phyloP scores from a whole-genome alignment of 805 yeast genomes.

The Candida piceae region DNA sequence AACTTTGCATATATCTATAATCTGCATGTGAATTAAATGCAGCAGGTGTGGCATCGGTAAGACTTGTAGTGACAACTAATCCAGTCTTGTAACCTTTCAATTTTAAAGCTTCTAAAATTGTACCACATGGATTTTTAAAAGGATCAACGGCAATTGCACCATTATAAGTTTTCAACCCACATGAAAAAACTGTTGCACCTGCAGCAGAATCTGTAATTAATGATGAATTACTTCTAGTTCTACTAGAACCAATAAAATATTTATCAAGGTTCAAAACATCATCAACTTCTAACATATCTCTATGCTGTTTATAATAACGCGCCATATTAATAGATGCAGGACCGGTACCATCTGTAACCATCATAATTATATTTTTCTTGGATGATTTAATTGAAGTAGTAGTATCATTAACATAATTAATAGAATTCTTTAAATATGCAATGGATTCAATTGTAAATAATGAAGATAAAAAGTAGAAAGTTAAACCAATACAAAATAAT shows the following conservation, averaged over 20 bases:
- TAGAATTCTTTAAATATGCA: background rate
- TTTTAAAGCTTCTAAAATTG: constrained; percentile 83
- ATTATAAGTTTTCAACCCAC: constrained; percentile 78
- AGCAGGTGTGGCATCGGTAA: constrained; percentile 96
- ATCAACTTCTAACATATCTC: constrained; percentile 48
- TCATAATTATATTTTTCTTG: constrained; percentile 76
- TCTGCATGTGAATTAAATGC: constrained; percentile 79
- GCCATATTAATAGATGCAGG: constrained; percentile 82
- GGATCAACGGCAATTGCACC: constrained; percentile 89
- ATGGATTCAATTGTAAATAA: constrained; percentile 1
- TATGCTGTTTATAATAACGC: constrained; percentile 64
- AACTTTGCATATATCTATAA: constrained; percentile 70
- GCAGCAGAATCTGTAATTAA: constrained; percentile 94
- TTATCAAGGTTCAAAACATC: constrained; percentile 61
- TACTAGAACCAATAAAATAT: constrained; percentile 72
- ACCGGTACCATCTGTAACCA: constrained; percentile 96
- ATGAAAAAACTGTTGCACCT: constrained; percentile 91
- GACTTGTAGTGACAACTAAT: constrained; percentile 83
- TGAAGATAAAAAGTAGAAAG: background rate
- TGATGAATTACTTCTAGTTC: constrained; percentile 76
- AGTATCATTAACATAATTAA: too few species aligned
- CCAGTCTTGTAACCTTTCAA: constrained; percentile 79
- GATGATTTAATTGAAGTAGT: too few species aligned
- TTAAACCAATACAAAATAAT: background rate
- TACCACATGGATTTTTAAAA: constrained; percentile 71